phyloP scores from a whole-genome alignment of 805 yeast species.

The Komagataella kurtzmanii region DNA sequence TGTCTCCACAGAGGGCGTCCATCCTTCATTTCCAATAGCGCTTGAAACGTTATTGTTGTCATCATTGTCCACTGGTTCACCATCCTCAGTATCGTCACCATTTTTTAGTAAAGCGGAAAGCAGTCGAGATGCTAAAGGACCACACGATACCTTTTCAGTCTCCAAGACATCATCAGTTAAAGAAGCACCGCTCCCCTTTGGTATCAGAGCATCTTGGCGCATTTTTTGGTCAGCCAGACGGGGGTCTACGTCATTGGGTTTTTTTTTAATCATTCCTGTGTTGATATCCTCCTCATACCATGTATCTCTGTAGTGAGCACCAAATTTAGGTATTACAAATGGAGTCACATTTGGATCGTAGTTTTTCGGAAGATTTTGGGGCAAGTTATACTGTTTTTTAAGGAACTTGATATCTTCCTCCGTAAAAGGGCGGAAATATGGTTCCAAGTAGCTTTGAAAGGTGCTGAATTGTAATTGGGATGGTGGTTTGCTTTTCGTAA shows the following conservation, averaged over 20 bases:
- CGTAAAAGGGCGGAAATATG: slow-evolving; percentile 60
- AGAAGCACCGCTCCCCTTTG: slow-evolving; percentile 48
- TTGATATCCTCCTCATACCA: slow-evolving; percentile 77
- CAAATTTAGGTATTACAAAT: slow-evolving; percentile 72
- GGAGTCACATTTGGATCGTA: slow-evolving; percentile 64
- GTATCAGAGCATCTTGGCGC: slow-evolving; percentile 13
- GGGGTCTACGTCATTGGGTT: slow-evolving; percentile 1
- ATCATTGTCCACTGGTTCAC: slow-evolving; percentile 8
- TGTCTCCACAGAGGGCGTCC: slow-evolving; percentile 29
- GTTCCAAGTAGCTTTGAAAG: slow-evolving; percentile 74
- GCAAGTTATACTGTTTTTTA: slow-evolving; percentile 44
- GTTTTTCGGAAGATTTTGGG: slow-evolving; percentile 27
- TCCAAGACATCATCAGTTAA: slow-evolving; percentile 52
- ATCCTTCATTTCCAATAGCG: slow-evolving; percentile 19
- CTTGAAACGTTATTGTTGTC: slow-evolving; percentile 10
- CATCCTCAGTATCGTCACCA: slow-evolving; percentile 11
- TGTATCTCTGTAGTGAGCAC: slow-evolving; percentile 65
- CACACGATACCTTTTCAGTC: slow-evolving; percentile 69
- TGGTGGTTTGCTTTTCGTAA: slow-evolving; percentile 68
- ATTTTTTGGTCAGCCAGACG: background rate
- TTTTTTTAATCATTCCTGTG: slow-evolving; percentile 8
- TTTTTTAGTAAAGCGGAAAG: slow-evolving; percentile 65
- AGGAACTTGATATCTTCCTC: slow-evolving; percentile 77
- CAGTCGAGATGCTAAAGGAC: slow-evolving; percentile 79
- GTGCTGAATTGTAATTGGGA: slow-evolving; percentile 91